Base-by-base conservation (phyloP, 2,329 filamentous ascomycete species). In the Aspergillus jensenii region DNA sequence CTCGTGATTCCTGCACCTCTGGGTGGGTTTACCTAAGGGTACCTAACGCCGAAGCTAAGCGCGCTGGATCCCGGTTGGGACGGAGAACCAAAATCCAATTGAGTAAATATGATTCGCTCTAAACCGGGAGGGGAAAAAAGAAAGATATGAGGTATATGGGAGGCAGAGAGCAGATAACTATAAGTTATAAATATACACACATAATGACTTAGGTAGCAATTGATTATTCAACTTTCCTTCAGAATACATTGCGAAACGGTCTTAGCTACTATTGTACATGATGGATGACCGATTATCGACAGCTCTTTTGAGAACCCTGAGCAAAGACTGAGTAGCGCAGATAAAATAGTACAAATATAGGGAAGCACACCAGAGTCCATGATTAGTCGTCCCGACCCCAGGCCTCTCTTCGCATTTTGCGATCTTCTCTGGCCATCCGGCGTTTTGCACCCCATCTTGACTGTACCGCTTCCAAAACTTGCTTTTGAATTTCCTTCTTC, bases 361-460 rank as follows among this genome's bases (percentile, higher is more conserved):
- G 27, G 39, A 31, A 51, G 17, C 47, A 19, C 39, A 44, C 37
- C 21, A 44, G n/a, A 43, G 14, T 23, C n/a, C 41, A 14, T 14
- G 27, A 57, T 77, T 73, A 86, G 60, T 78, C 80, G 72, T 86
- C 85, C 66, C 78, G 78, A 48, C 82, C 83, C 86, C 86, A 89
- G 33, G 79, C 68, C 67, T 82, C 82, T 77, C 82, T 85, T 73
- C 86, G 82, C 71, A 82, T 78, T 66, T 76, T 72, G 66, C 85
- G 76, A 66, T 87, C 86, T 70, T 87, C 83, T 62, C 85, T 81
- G 43, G 86, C 86, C 73, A 81, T 80, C 61, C 78, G 79, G 72
- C 83, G 82, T 74, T 80, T 82, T 51, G 71, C 69, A 33, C 87
- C 87, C 87, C 87, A 89, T 73, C 77, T 81, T 56, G 74, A 78